Evolutionary conservation across 2,329 filamentous ascomycete genomes (phyloP).

Genomic region (Kalaharituber pfeilii): DNA sequence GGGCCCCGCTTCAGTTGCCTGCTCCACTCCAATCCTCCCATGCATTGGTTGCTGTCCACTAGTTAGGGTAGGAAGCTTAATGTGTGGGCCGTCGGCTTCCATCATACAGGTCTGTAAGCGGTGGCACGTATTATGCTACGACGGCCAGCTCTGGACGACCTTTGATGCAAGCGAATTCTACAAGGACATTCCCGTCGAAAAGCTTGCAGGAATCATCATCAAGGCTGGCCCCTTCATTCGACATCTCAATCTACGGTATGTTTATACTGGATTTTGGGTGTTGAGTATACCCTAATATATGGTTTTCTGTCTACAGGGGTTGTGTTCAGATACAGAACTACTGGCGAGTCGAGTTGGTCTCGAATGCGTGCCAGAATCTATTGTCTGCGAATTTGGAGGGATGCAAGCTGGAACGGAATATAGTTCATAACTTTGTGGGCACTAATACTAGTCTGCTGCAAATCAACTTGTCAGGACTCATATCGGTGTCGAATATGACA

Average conservation of each 20-base stretch:
- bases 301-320: slow-evolving; percentile 32
- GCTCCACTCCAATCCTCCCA: background rate
- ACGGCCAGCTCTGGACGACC: slow-evolving; percentile 80
- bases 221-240: slow-evolving; percentile 77
- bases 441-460: slow-evolving; percentile 63
- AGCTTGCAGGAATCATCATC: slow-evolving; percentile 68
- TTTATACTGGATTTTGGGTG: background rate
- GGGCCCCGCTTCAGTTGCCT: background rate
- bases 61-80: background rate
- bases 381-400: slow-evolving; percentile 78
- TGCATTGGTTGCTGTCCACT: background rate
- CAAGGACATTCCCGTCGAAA: slow-evolving; percentile 64
- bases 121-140: slow-evolving; percentile 73
- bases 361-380: slow-evolving; percentile 72
- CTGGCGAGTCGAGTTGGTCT: slow-evolving; percentile 57
- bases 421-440: slow-evolving; percentile 57
- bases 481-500: slow-evolving; percentile 61
- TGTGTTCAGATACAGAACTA: slow-evolving; percentile 77
- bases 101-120: slow-evolving; percentile 32
- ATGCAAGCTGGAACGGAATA: slow-evolving; percentile 59
- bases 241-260: slow-evolving; percentile 59
- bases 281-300: background rate
- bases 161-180: slow-evolving; percentile 81
- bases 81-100: background rate
- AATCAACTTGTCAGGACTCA: slow-evolving; percentile 69